A percentile compares a stretch with the other conserved stretches of the same genome.
These are phyloP conservation scores for Pythium rishiriense DNA, from an alignment of 352 stramenopile genomes.

Conservation along the genomic window DNA sequence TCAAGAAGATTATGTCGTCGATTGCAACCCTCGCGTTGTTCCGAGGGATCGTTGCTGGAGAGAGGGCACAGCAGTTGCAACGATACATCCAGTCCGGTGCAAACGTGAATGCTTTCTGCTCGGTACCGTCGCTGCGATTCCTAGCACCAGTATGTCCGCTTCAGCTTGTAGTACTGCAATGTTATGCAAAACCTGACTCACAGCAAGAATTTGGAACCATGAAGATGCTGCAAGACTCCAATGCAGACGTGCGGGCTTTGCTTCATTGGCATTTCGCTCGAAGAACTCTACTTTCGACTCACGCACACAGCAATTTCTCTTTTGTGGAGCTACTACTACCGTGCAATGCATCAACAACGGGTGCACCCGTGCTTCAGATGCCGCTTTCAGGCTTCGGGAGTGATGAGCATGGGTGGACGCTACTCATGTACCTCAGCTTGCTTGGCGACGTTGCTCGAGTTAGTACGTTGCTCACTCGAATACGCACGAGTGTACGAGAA, in stretches of 20 bases:
- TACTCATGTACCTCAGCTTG: constrained; percentile 71
- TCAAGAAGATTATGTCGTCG: constrained; percentile 41
- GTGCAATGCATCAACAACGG: constrained; percentile 24
- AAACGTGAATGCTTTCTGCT: constrained; percentile 50
- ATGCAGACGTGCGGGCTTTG: constrained; percentile 43
- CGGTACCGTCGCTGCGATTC: constrained; percentile 28
- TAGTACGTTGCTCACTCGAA: constrained; percentile 32
- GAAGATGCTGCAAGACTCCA: constrained; percentile 42
- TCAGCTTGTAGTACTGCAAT: constrained; percentile 49
- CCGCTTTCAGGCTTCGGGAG: constrained; percentile 31
- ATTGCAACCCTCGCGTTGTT: constrained; percentile 65
- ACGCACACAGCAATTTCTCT: constrained; percentile 29
- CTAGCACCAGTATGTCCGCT: constrained; percentile 37
- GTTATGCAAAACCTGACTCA: constrained; percentile 13
- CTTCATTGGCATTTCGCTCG: constrained; percentile 65
- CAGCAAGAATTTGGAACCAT: constrained; percentile 31
- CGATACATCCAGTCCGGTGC: constrained; percentile 53
- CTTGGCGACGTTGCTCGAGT: constrained; percentile 49
- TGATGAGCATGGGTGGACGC: constrained; percentile 52
- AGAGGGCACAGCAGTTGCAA: constrained; percentile 36
- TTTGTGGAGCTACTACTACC: constrained; percentile 4
- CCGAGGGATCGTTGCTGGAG: constrained; percentile 38
- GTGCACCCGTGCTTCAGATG: constrained; percentile 27
- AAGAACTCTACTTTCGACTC: constrained; percentile 43
- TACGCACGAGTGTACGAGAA: constrained; percentile 12